Percentiles rank a stretch among this genome's conserved stretches.
These are phyloP conservation scores for Neurospora sp. DNA, from an alignment of 495 filamentous ascomycete genomes.

Conservation along the genomic window DNA sequence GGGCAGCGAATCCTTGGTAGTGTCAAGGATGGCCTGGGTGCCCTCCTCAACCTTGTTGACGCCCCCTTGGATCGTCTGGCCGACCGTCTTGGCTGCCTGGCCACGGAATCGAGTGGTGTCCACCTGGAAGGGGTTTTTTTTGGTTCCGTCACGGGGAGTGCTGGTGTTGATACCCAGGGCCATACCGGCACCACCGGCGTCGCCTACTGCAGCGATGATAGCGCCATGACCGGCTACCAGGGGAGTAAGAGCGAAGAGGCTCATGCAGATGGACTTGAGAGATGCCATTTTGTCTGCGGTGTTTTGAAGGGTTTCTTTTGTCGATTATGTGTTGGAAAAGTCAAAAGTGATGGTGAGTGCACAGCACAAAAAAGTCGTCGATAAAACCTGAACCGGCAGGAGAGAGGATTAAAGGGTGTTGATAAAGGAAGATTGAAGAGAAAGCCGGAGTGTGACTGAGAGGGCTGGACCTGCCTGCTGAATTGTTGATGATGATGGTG, in stretches of 20 bases:
- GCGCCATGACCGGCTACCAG: conserved; percentile 39
- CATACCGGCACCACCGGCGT: conserved; percentile 40
- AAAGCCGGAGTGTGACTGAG: background rate
- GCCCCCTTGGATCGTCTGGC: conserved; percentile 33
- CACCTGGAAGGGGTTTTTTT: conserved; percentile 40
- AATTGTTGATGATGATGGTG: background rate
- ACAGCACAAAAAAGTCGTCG: background rate
- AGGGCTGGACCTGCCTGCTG: background rate
- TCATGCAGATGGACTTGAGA: conserved; percentile 15
- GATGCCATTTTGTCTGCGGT: conserved; percentile 20
- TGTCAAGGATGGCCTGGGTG: conserved; percentile 34
- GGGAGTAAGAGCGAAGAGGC: conserved; percentile 22
- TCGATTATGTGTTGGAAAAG: background rate
- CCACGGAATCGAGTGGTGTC: conserved; percentile 43
- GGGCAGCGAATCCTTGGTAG: conserved; percentile 36
- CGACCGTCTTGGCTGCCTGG: conserved; percentile 30
- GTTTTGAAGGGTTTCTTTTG: background rate
- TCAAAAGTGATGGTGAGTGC: background rate
- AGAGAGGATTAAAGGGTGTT: background rate
- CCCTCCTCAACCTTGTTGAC: conserved; percentile 39
- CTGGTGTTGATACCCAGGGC: conserved; percentile 36
- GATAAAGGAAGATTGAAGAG: background rate
- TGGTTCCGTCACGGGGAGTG: conserved; percentile 43
- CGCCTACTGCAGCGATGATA: conserved; percentile 37
- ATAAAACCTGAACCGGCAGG: conserved; percentile 18